Percentiles rank a stretch among this genome's conserved stretches.
Evolutionary conservation across 2,329 filamentous ascomycete genomes (phyloP).

Genomic region (Monilinia aucupariae): DNA sequence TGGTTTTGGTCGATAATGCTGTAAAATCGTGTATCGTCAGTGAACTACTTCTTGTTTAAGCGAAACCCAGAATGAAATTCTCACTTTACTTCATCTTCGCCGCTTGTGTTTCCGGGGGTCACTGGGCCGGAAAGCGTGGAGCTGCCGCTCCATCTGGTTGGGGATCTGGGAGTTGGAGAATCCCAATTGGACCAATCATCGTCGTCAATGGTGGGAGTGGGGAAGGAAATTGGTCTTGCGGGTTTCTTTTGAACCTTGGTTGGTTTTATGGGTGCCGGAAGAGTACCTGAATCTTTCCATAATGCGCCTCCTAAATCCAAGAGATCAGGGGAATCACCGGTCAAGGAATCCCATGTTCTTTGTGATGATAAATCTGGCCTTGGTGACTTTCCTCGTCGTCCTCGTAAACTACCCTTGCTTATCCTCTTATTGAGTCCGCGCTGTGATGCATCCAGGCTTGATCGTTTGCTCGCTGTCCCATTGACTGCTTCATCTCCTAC

Average conservation of each 20-base stretch:
- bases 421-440: conserved; percentile 34
- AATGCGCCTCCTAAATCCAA: conserved; percentile 25
- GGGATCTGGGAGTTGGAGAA: conserved; percentile 47
- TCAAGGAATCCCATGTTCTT: conserved; percentile 33
- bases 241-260: conserved; percentile 24
- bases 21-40: background rate
- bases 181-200: conserved; percentile 64
- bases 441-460: conserved; percentile 35
- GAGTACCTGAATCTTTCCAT: conserved; percentile 18
- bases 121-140: conserved; percentile 25
- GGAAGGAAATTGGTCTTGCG: conserved; percentile 26
- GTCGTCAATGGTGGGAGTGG: conserved; percentile 40
- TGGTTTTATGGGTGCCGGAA: conserved; percentile 20
- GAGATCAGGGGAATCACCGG: conserved; percentile 24
- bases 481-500: conserved; percentile 86
- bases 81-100: conserved; percentile 30
- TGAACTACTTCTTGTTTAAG: conserved; percentile 24
- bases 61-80: conserved; percentile 8
- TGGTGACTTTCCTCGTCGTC: conserved; percentile 24
- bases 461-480: conserved; percentile 37
- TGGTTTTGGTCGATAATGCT: conserved; percentile 20
- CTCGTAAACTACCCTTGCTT: conserved; percentile 35
- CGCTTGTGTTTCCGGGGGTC: conserved; percentile 27
- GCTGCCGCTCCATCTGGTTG: conserved; percentile 56
- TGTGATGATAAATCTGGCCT: conserved; percentile 16